Evolutionary conservation across 306 rosid genomes (phyloP).

Genomic region (Corylus heterophylla): DNA sequence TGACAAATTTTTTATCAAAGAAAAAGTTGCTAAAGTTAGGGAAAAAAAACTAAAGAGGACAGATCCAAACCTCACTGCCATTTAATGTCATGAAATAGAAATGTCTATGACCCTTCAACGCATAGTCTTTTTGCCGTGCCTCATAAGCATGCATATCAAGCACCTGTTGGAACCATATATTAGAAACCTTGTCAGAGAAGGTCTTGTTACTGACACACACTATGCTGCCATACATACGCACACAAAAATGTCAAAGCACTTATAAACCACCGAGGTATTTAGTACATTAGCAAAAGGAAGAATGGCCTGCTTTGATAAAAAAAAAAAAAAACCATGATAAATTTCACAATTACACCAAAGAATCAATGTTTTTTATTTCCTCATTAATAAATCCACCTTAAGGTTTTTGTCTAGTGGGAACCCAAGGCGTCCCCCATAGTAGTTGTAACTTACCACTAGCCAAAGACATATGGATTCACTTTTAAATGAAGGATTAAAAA

Average conservation of each 20-base stretch:
- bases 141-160: constrained; percentile 83
- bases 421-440: not conserved
- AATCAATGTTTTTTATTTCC: not conserved
- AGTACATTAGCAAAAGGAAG: constrained; percentile 11
- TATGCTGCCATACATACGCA: constrained; percentile 11
- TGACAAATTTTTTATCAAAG: not conserved
- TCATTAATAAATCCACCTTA: constrained; percentile 10
- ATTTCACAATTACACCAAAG: constrained; percentile 19
- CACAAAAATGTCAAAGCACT: constrained; percentile 18
- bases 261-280: not conserved
- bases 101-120: constrained; percentile 90
- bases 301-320: not conserved
- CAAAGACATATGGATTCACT: not conserved
- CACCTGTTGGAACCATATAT: constrained; percentile 59
- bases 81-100: constrained; percentile 99
- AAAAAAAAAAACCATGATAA: constrained; percentile 4
- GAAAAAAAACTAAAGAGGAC: not conserved
- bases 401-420: not conserved
- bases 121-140: constrained; percentile 93
- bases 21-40: constrained; percentile 1
- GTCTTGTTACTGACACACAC: constrained; percentile 15
- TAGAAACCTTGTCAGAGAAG: constrained; percentile 18
- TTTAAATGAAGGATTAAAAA: constrained; percentile 10
- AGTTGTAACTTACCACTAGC: not conserved
- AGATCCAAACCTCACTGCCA: constrained; percentile 80